phyloP scores from a whole-genome alignment of 768 basidiomycete species.

The Leccinum barrowsii region DNA sequence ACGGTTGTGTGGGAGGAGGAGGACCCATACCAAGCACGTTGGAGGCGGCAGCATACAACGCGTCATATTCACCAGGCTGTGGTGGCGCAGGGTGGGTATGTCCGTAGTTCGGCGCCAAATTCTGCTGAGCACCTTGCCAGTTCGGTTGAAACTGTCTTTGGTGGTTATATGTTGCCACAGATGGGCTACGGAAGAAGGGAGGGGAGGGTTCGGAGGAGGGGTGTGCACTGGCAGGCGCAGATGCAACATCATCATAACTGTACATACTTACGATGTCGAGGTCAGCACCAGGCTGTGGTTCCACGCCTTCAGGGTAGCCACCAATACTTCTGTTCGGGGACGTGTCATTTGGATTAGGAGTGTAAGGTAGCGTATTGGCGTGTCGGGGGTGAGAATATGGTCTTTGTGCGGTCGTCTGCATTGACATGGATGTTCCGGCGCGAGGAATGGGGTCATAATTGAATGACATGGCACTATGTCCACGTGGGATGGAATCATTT shows the following conservation, averaged over 20 bases:
- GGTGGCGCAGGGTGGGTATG: slow-evolving; percentile 20
- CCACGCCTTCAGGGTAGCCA: slow-evolving; percentile 24
- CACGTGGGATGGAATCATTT: slow-evolving; percentile 37
- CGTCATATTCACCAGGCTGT: slow-evolving; percentile 46
- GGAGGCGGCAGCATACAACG: slow-evolving; percentile 72
- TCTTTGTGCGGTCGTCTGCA: slow-evolving; percentile 32
- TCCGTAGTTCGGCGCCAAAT: slow-evolving; percentile 17
- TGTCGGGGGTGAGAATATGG: slow-evolving; percentile 37
- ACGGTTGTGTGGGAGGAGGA: slow-evolving; percentile 38
- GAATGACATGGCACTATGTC: slow-evolving; percentile 28
- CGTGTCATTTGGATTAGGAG: slow-evolving; percentile 20
- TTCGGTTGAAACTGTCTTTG: slow-evolving; percentile 19
- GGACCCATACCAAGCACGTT: slow-evolving; percentile 77
- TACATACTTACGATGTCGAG: slow-evolving; percentile 36
- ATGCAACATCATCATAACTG: slow-evolving; percentile 37
- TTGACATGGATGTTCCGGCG: slow-evolving; percentile 56
- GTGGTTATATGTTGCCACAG: slow-evolving; percentile 17
- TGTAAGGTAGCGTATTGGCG: slow-evolving; percentile 40
- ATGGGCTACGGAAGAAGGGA: slow-evolving; percentile 17
- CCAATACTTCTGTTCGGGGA: slow-evolving; percentile 26
- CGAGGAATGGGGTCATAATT: slow-evolving; percentile 48
- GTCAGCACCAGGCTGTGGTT: slow-evolving; percentile 30
- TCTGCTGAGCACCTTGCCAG: slow-evolving; percentile 31
- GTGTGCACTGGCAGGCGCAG: slow-evolving; percentile 30
- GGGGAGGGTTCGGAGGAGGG: slow-evolving; percentile 22